Conservation (phyloP, 768 basidiomycete species). For the Exidia glandulosa region DNA sequence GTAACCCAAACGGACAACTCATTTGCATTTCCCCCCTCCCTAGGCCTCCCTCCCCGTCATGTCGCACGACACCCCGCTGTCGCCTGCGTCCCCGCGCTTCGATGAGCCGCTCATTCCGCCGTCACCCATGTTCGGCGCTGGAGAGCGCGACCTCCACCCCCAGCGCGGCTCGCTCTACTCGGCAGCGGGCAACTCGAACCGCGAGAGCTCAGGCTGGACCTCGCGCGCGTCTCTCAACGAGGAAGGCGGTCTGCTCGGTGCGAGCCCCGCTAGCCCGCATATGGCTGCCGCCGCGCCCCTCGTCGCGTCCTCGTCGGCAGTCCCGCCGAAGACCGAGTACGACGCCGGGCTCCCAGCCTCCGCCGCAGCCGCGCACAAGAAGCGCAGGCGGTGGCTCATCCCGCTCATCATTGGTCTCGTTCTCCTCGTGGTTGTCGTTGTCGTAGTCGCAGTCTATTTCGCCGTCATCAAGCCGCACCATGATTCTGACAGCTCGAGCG, state of each 20-base stretch:
- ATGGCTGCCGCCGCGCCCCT: neutral
- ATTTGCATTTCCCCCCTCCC: neutral
- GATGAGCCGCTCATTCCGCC: neutral
- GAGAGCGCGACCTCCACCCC: neutral
- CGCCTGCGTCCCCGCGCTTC: neutral
- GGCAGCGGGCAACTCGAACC: neutral
- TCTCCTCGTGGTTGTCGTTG: constrained; percentile 8
- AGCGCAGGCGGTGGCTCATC: neutral
- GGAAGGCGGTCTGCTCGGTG: neutral
- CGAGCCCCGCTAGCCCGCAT: neutral
- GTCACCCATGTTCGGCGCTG: too few species aligned
- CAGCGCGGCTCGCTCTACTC: neutral
- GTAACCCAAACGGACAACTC: neutral
- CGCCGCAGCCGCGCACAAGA: neutral
- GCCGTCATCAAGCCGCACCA: constrained; percentile 10
- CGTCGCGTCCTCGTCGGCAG: neutral
- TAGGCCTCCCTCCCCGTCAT: too few species aligned
- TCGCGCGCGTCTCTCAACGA: neutral
- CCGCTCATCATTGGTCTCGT: constrained; percentile 2
- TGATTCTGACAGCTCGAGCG: neutral
- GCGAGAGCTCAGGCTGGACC: neutral
- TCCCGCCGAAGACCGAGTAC: neutral
- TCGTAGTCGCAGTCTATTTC: constrained; percentile 13
- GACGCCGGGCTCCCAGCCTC: neutral
- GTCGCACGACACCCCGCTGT: neutral